Evolutionary conservation across 129 eudicot species (phyloP).

Genomic region (Oenanthe sinensis): DNA sequence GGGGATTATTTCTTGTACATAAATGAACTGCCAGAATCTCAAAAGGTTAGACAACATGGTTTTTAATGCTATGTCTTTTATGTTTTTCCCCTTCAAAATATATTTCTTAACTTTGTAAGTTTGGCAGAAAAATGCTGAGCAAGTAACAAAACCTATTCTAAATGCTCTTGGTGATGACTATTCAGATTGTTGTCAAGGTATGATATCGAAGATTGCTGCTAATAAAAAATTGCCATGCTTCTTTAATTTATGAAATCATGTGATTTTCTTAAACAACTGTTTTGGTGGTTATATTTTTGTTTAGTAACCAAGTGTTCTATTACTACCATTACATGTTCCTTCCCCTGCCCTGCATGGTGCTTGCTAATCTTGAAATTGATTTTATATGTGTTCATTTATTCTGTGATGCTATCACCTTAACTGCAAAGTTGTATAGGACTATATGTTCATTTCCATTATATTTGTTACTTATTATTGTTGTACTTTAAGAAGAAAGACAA

Average conservation of each 20-base stretch:
- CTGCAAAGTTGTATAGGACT: neutral
- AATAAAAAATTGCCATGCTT: neutral
- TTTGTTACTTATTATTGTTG: neutral
- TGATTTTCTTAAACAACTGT: neutral
- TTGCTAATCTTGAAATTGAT: neutral
- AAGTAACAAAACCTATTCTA: constrained; percentile 53
- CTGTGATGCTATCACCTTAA: neutral
- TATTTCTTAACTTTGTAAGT: neutral
- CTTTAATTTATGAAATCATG: neutral
- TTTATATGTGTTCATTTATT: neutral
- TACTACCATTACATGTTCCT: neutral
- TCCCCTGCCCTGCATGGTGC: neutral
- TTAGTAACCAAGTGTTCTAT: neutral
- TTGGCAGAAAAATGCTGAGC: constrained; percentile 63
- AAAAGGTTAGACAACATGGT: constrained; percentile 48
- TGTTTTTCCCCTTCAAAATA: neutral
- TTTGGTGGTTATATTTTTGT: neutral
- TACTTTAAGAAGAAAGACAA: constrained; percentile 4
- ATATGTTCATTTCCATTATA: neutral
- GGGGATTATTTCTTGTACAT: constrained; percentile 80
- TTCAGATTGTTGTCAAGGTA: constrained; percentile 86
- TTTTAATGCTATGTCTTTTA: neutral
- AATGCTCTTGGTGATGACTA: constrained; percentile 97
- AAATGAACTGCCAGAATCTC: constrained; percentile 68
- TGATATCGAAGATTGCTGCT: neutral